Evolutionary conservation across 495 filamentous ascomycete genomes (phyloP), one percentile per base, ranked within the genome.

Genomic region (Neurospora intermedia): DNA sequence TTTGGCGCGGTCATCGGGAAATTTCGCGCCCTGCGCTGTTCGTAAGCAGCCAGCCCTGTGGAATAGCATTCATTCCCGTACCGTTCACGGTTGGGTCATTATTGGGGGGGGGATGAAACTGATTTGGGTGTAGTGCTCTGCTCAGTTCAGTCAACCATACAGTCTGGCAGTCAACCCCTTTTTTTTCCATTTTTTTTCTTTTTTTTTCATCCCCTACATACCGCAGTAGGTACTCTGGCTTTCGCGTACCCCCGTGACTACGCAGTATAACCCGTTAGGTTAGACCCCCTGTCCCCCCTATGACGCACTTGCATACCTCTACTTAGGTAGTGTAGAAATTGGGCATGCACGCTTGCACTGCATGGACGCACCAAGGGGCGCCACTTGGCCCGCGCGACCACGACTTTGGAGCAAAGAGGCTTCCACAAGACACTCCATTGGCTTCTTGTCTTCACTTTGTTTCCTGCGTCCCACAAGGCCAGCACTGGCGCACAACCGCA

Each of bases 281-380:
- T 38, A 38, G 39, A 35, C 43, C 69, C 23, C 70, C 41, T 42
- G 43, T 43, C 41, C 74, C 79, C 76, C 76, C 75, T 76, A 81
- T 81, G 79, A 81, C 79, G 79, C 79, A 81, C 74, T 78, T 73
- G 71, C 27, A 31, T 31, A 31, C 27, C 27, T 31, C 27, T 31
- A 1, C 27, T 31, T 31, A 2, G 27, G 27, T 27, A 31, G 27
- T 70, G 70, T 46, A 48, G 74, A 74, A 71, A 72, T 35, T 40
- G 54, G 54, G 54, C 54, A 31, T 62, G 54, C 27, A 66, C 54
- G 73, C 70, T 74, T 70, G 73, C 76, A 70, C 31, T 31, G 42
- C 54, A 62, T 66, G 54, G 54, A 62, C 27, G 70, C 43, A 74
- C 77, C 77, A 76, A 70, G 70, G 73, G 75, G 70, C 75, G 76